These are phyloP conservation scores for Blastobotrys apis DNA, from an alignment of 1,139 yeast species.

Conservation along the genomic window DNA sequence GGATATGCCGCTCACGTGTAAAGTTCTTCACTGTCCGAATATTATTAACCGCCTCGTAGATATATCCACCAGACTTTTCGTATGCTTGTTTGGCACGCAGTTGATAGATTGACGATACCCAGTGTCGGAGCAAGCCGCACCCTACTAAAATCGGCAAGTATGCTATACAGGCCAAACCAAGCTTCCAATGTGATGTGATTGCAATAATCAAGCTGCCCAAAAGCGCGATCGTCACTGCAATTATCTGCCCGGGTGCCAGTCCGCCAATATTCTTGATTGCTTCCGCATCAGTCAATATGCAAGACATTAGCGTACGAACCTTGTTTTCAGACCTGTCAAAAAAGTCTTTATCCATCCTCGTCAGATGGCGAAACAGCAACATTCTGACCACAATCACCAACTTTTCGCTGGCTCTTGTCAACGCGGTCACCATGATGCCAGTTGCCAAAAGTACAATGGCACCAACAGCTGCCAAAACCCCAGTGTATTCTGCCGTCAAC, in stretches of 20 bases:
- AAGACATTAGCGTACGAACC: neutral
- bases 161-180: constrained; percentile 5
- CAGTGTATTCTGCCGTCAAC: neutral
- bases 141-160: constrained; percentile 5
- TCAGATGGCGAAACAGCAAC: constrained; percentile 2
- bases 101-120: constrained; percentile 3
- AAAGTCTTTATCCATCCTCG: constrained; percentile 10
- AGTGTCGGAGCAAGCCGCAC: constrained; percentile 6
- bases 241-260: neutral
- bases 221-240: constrained; percentile 1
- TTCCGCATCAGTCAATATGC: constrained; percentile 5
- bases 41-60: constrained; percentile 5
- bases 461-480: neutral
- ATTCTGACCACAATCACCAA: constrained; percentile 1
- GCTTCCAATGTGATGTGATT: constrained; percentile 6
- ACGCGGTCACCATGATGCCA: neutral
- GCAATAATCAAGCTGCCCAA: constrained; percentile 1
- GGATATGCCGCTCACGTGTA: constrained; percentile 1
- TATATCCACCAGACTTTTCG: constrained; percentile 6
- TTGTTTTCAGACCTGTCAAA: constrained; percentile 8
- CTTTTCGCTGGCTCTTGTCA: constrained; percentile 8
- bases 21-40: constrained; percentile 7
- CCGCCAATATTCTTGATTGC: constrained; percentile 8
- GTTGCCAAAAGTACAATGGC: constrained; percentile 5
- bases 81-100: constrained; percentile 5